phyloP scores from a whole-genome alignment of 1,284 basidiomycete species.

The Sphagnurus paluster region DNA sequence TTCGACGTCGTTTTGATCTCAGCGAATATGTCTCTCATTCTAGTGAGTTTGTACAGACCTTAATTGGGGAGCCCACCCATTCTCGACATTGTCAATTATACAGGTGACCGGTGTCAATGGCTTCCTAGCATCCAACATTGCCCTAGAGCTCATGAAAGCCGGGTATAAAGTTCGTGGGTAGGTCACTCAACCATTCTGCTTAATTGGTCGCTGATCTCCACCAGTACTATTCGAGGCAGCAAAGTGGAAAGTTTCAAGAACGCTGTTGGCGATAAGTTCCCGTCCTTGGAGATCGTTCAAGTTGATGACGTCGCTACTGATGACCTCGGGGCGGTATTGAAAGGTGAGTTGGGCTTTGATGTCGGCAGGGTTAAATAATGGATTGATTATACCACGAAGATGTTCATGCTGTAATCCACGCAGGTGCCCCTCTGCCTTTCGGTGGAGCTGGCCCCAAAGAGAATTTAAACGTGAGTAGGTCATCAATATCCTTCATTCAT shows the following conservation, averaged over 20 bases:
- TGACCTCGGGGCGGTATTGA: constrained; percentile 13
- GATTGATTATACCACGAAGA: constrained; percentile 13
- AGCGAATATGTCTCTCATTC: too few relatives aligned
- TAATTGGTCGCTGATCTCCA: neutral
- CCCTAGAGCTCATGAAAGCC: constrained; percentile 11
- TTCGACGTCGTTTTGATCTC: too few relatives aligned
- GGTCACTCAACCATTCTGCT: neutral
- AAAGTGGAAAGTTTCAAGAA: constrained; percentile 12
- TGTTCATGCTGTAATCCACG: constrained; percentile 21
- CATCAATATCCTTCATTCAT: neutral
- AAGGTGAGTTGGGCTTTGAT: constrained; percentile 6
- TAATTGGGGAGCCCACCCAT: too few relatives aligned
- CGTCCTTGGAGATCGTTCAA: constrained; percentile 14
- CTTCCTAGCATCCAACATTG: constrained; percentile 17
- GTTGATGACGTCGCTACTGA: constrained; percentile 16
- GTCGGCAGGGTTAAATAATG: too few relatives aligned
- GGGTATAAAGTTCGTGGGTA: constrained; percentile 19
- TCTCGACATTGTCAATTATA: too few relatives aligned
- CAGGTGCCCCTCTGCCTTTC: constrained; percentile 17
- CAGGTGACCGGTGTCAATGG: constrained; percentile 21
- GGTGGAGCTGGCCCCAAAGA: constrained; percentile 15
- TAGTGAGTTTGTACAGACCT: too few relatives aligned
- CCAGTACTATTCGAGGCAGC: constrained; percentile 14
- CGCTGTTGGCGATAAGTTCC: constrained; percentile 11
- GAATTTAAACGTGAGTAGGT: constrained; percentile 14